Conservation (phyloP, 129 eudicot genomes). For the Escallonia herrerae region DNA sequence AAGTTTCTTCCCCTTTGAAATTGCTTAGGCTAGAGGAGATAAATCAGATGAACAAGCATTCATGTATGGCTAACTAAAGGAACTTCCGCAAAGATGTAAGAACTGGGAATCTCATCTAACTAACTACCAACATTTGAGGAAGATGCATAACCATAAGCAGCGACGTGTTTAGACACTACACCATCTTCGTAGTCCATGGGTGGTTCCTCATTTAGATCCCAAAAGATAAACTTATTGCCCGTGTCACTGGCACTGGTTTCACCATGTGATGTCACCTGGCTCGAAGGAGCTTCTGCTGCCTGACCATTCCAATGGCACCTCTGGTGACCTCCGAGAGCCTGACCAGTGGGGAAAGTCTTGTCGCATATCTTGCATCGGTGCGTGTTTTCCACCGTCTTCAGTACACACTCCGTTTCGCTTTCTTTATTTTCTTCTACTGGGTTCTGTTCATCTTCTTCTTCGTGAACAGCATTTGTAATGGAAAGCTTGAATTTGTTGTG, state of each 20-base stretch:
- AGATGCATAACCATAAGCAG: constrained; percentile 21
- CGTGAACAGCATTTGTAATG: constrained; percentile 8
- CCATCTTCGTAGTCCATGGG: constrained; percentile 24
- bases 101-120: no score
- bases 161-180: constrained; percentile 7
- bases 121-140: constrained; percentile 22
- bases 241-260: constrained; percentile 32
- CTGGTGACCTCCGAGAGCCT: constrained; percentile 43
- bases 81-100: no score
- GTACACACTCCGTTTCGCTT: not conserved
- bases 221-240: constrained; percentile 16
- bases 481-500: constrained; percentile 40
- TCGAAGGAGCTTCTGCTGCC: constrained; percentile 20
- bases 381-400: no score
- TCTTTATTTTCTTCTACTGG: not conserved
- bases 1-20: no score
- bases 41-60: no score
- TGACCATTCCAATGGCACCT: constrained; percentile 44
- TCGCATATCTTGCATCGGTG: constrained; percentile 34
- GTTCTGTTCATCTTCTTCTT: not conserved
- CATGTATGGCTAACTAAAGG: no score
- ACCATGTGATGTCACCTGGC: constrained; percentile 28
- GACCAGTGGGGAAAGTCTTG: constrained; percentile 39
- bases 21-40: no score
- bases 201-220: constrained; percentile 61